Evolutionary conservation across 805 yeast species (phyloP).

Genomic region (Suhomyces prunicola): DNA sequence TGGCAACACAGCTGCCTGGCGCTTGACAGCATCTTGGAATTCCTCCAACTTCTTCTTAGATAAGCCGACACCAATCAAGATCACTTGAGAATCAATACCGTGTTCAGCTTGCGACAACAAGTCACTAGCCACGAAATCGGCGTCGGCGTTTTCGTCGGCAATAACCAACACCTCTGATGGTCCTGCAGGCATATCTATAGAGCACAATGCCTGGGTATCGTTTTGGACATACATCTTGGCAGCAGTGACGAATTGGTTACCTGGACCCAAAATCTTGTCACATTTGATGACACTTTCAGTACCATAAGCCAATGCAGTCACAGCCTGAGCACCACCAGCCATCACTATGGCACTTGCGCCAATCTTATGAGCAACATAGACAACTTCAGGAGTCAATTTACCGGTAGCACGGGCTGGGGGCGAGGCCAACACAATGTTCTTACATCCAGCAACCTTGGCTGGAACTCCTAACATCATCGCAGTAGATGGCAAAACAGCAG

Average conservation of each 20-base stretch:
- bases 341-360: conserved; percentile 88
- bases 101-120: conserved; percentile 97
- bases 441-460: conserved; percentile 96
- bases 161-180: conserved; percentile 97
- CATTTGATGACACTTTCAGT: conserved; percentile 89
- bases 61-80: conserved; percentile 78
- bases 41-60: conserved; percentile 55
- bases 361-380: conserved; percentile 92
- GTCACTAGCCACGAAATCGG: conserved; percentile 96
- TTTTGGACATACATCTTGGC: conserved; percentile 98
- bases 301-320: conserved; percentile 98
- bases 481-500: conserved; percentile 96
- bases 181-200: conserved; percentile 99
- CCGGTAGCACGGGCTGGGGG: conserved; percentile 93
- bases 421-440: conserved; percentile 86
- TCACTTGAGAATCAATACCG: conserved; percentile 97
- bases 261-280: conserved; percentile 97
- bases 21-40: conserved; percentile 78
- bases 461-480: conserved; percentile 98
- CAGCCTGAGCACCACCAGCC: conserved; percentile 99
- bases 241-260: conserved; percentile 98
- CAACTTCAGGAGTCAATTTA: conserved; percentile 92
- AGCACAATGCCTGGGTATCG: conserved; percentile 90
- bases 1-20: conserved; percentile 81
- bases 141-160: conserved; percentile 84